Evolutionary conservation across 805 yeast species (phyloP).

Genomic region (Saturnispora quitensis): DNA sequence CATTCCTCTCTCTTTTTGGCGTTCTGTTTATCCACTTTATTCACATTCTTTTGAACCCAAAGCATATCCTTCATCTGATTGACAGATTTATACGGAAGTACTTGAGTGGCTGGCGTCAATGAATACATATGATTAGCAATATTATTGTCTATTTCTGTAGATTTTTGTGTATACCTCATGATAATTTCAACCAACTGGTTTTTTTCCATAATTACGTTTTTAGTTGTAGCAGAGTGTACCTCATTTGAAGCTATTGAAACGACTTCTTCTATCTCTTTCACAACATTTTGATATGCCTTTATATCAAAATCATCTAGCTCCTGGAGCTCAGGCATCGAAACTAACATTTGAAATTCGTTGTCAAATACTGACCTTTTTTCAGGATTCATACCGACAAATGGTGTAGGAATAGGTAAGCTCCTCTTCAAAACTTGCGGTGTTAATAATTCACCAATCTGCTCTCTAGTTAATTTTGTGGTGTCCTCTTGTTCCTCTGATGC

Average conservation of each 20-base stretch:
- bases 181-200: not conserved
- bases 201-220: not conserved
- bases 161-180: conserved; percentile 2
- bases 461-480: not conserved
- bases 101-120: not conserved
- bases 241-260: not conserved
- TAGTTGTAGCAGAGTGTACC: not conserved
- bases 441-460: not conserved
- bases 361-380: not conserved
- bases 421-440: not conserved
- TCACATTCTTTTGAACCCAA: conserved; percentile 5
- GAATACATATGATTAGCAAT: not conserved
- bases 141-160: not conserved
- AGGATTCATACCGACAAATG: not conserved
- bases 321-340: not conserved
- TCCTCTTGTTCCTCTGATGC: not conserved
- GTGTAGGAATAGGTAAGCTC: not conserved
- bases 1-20: not conserved
- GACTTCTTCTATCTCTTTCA: not conserved
- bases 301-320: conserved; percentile 1
- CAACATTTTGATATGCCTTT: conserved; percentile 3
- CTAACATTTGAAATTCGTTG: not conserved
- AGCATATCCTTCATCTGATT: not conserved
- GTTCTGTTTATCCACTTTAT: not conserved
- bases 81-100: not conserved